A percentile compares a stretch with the other conserved stretches of the same genome.
Evolutionary conservation across 192 early-diverging fungal genomes (phyloP).

Genomic region (Backusella morwellensis): DNA sequence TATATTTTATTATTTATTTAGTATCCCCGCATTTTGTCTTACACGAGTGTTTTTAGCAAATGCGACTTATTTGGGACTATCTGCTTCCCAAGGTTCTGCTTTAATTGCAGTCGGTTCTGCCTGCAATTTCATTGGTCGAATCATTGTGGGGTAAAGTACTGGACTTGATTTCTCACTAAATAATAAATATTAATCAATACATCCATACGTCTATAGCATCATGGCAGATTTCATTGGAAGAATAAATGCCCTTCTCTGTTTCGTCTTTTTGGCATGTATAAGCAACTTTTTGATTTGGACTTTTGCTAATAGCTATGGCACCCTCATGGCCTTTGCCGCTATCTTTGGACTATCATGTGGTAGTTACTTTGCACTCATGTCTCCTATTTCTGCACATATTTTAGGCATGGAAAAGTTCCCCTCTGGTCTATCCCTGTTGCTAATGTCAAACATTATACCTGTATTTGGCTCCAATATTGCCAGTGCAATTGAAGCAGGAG

Average conservation of each 20-base stretch:
- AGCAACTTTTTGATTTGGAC: conserved; percentile 33
- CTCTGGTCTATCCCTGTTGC: conserved; percentile 21
- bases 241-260: conserved; percentile 27
- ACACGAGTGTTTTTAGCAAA: background rate
- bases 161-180: background rate
- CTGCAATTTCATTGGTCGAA: conserved; percentile 29
- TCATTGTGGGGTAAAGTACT: conserved; percentile 13
- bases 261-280: conserved; percentile 17
- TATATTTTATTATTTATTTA: background rate
- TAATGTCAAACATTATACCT: conserved; percentile 26
- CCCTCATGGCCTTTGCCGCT: conserved; percentile 27
- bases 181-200: background rate
- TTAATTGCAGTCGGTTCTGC: conserved; percentile 19
- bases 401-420: conserved; percentile 22
- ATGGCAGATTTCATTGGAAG: conserved; percentile 31
- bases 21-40: background rate
- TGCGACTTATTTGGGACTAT: conserved; percentile 21
- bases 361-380: conserved; percentile 35
- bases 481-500: conserved; percentile 28
- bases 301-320: conserved; percentile 28
- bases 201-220: background rate
- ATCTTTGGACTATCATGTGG: conserved; percentile 35
- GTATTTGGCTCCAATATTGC: conserved; percentile 34
- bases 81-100: conserved; percentile 22
- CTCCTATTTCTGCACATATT: conserved; percentile 22